A percentile compares a stretch with the other conserved stretches of the same genome.
phyloP scores from a whole-genome alignment of 345 rosid species.

The Geranium brycei region DNA sequence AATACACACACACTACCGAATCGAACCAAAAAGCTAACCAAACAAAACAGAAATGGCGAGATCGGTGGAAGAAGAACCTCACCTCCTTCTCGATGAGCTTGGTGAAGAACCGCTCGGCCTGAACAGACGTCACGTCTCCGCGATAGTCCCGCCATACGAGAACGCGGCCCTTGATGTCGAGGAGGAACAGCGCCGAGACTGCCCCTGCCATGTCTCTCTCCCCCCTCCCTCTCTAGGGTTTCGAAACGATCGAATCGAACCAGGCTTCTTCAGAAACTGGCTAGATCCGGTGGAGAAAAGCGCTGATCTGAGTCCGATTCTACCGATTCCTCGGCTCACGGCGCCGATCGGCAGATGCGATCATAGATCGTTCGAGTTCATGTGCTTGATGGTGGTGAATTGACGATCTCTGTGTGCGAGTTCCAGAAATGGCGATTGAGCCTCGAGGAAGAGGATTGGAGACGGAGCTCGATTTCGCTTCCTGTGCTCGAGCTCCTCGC shows the following conservation, averaged over 20 bases:
- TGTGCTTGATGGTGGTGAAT: neutral
- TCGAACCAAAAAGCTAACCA: neutral
- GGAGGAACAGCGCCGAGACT: conserved; percentile 81
- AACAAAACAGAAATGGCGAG: neutral
- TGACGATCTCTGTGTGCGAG: no score
- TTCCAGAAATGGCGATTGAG: no score
- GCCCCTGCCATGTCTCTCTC: conserved; percentile 60
- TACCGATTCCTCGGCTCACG: neutral
- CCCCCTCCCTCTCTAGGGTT: neutral
- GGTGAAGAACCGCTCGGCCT: conserved; percentile 90
- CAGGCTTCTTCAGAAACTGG: neutral
- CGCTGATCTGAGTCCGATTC: neutral
- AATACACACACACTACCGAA: neutral
- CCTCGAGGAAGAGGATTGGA: no score
- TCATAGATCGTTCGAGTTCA: neutral
- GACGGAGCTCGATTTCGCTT: no score
- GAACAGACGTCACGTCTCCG: conserved; percentile 73
- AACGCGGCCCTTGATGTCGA: conserved; percentile 85
- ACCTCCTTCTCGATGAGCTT: conserved; percentile 95
- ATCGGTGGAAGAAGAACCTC: neutral
- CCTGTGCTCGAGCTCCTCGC: no score
- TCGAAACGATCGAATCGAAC: neutral
- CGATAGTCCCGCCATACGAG: conserved; percentile 96
- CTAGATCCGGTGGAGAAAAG: neutral
- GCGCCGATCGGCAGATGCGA: neutral